Conservation (phyloP, 2,329 filamentous ascomycete species). For the Colletotrichum trifolii region DNA sequence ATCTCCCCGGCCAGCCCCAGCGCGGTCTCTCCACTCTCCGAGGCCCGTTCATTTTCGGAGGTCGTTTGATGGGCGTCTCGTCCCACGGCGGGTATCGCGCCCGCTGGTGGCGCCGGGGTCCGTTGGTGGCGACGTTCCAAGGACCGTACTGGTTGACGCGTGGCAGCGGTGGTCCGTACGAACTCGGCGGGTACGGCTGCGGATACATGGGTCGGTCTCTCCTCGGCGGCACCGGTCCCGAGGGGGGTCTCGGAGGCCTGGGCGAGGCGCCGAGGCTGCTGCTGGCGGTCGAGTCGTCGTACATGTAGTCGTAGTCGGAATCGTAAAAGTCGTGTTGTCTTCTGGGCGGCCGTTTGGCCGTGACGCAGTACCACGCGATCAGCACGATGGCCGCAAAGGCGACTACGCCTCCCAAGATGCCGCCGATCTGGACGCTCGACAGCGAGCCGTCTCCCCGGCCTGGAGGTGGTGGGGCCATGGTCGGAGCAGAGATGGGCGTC, state of each 20-base stretch:
- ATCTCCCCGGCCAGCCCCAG: too few species aligned
- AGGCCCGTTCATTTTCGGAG: background rate
- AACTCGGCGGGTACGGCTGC: too few species aligned
- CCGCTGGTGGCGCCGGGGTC: too few species aligned
- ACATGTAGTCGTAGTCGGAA: background rate
- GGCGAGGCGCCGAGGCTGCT: background rate
- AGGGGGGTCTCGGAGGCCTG: background rate
- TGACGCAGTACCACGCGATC: conserved; percentile 47
- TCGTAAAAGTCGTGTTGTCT: background rate
- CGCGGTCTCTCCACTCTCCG: background rate
- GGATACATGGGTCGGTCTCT: too few species aligned
- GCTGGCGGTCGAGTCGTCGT: conserved; percentile 18
- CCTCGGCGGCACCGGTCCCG: background rate
- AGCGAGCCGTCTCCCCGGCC: conserved; percentile 40
- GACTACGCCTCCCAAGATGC: conserved; percentile 53
- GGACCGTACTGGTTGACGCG: background rate
- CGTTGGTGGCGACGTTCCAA: background rate
- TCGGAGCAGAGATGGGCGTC: conserved; percentile 22
- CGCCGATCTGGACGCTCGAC: conserved; percentile 51
- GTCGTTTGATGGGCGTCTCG: too few species aligned
- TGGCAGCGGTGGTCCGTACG: background rate
- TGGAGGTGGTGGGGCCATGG: conserved; percentile 30
- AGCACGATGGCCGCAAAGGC: conserved; percentile 50
- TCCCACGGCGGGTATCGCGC: too few species aligned
- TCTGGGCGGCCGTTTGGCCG: background rate